Percentiles rank a stretch among this genome's conserved stretches.
Conservation (phyloP, 176 grass and related monocot species). For the Areca catechu region DNA sequence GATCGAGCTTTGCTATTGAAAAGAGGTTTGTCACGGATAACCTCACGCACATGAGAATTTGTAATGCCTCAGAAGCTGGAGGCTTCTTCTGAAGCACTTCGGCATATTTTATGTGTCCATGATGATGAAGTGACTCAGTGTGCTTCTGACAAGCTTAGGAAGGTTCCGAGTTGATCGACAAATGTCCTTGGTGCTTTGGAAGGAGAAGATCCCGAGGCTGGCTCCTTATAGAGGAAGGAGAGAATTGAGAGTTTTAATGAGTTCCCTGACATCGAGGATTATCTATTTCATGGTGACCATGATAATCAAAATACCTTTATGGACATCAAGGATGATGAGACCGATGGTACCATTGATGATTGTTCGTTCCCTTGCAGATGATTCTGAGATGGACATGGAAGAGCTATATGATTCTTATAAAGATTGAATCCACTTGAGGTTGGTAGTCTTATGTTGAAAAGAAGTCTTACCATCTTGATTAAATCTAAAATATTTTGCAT, state of each 20-base stretch:
- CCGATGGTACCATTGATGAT: slow-evolving; percentile 24
- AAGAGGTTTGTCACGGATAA: slow-evolving; percentile 82
- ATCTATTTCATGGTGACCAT: slow-evolving; percentile 17
- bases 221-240: slow-evolving; percentile 60
- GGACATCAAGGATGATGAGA: slow-evolving; percentile 33
- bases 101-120: slow-evolving; percentile 84
- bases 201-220: slow-evolving; percentile 56
- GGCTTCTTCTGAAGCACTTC: slow-evolving; percentile 69
- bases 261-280: slow-evolving; percentile 30
- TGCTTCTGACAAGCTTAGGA: slow-evolving; percentile 80
- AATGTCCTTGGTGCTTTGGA: slow-evolving; percentile 54
- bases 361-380: slow-evolving; percentile 23
- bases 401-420: slow-evolving; percentile 29
- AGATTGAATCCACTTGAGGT: slow-evolving; percentile 19
- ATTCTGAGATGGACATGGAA: slow-evolving; percentile 49
- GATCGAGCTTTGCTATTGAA: slow-evolving; percentile 67
- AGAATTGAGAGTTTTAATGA: slow-evolving; percentile 26
- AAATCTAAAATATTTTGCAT: no score
- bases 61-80: slow-evolving; percentile 86
- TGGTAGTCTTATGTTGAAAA: no score
- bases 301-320: slow-evolving; percentile 18
- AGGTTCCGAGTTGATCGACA: slow-evolving; percentile 51
- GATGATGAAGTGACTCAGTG: slow-evolving; percentile 55
- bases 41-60: slow-evolving; percentile 67
- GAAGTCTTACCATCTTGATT: no score